Evolutionary conservation across 2,329 filamentous ascomycete species (phyloP).

Genomic region (Sclerotinia borealis): DNA sequence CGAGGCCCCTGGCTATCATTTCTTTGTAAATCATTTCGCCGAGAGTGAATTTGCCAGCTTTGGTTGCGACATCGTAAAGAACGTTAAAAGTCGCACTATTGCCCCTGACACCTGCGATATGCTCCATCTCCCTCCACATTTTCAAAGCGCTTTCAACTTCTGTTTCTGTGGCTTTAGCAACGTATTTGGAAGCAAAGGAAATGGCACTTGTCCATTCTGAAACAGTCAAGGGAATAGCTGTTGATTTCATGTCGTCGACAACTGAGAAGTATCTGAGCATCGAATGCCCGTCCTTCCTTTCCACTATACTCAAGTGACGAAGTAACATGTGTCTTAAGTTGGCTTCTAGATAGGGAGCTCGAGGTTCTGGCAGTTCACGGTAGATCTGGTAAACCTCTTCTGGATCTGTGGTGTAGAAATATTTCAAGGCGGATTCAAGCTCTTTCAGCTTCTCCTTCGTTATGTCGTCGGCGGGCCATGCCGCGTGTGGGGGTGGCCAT

Average conservation of each 20-base stretch:
- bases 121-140: constrained; percentile 89
- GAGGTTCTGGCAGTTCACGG: constrained; percentile 31
- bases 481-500: constrained; percentile 28
- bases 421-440: constrained; percentile 21
- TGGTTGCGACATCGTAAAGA: constrained; percentile 81
- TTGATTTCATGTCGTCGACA: constrained; percentile 73
- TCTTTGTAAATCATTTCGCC: constrained; percentile 82
- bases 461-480: constrained; percentile 28
- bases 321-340: constrained; percentile 29
- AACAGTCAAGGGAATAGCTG: constrained; percentile 60
- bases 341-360: constrained; percentile 29
- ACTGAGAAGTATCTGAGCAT: constrained; percentile 82
- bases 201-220: constrained; percentile 82
- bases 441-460: constrained; percentile 25
- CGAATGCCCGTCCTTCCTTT: constrained; percentile 37
- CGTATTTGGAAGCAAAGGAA: constrained; percentile 69
- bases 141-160: constrained; percentile 65
- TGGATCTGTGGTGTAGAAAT: constrained; percentile 19
- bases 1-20: constrained; percentile 63
- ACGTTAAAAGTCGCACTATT: constrained; percentile 88
- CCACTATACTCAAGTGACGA: constrained; percentile 28
- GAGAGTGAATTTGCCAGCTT: constrained; percentile 74
- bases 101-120: constrained; percentile 54
- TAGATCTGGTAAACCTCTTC: constrained; percentile 33
- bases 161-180: constrained; percentile 48